Percentiles rank a stretch among this genome's conserved stretches.
Evolutionary conservation across 2,329 filamentous ascomycete genomes (phyloP).

Genomic region (Colletotrichum horii): DNA sequence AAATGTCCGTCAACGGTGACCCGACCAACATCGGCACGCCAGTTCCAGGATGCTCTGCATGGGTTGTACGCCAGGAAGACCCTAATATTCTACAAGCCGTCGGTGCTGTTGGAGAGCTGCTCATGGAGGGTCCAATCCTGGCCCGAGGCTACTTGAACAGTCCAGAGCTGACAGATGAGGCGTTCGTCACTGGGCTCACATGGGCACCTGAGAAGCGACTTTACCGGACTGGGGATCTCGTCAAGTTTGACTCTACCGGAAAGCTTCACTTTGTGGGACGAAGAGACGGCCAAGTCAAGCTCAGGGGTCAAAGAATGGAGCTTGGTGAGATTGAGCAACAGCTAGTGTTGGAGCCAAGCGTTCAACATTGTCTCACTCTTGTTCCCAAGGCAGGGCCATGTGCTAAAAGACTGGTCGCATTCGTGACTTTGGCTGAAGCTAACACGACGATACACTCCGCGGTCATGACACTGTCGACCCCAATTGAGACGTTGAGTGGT

Average conservation of each 20-base stretch:
- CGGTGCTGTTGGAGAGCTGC: conserved; percentile 23
- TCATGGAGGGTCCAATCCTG: conserved; percentile 26
- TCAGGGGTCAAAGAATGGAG: conserved; percentile 81
- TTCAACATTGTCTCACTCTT: neutral
- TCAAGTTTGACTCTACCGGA: conserved; percentile 77
- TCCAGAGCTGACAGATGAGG: conserved; percentile 63
- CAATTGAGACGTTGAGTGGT: neutral
- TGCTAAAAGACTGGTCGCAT: neutral
- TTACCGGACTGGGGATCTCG: conserved; percentile 84
- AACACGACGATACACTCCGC: too few relatives aligned
- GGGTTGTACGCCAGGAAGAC: conserved; percentile 21
- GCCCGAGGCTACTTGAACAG: conserved; percentile 70
- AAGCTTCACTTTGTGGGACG: conserved; percentile 76
- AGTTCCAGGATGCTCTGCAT: conserved; percentile 6
- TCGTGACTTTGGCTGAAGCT: neutral
- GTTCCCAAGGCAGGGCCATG: conserved; percentile 2
- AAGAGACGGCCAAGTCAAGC: conserved; percentile 80
- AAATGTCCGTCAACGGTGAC: conserved; percentile 47
- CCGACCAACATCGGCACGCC: conserved; percentile 37
- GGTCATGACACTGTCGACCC: neutral
- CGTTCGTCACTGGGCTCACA: conserved; percentile 70
- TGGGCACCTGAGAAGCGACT: conserved; percentile 66
- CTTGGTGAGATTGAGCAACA: conserved; percentile 72
- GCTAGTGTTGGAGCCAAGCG: neutral
- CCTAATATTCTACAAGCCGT: neutral